phyloP scores from a whole-genome alignment of 164 flowering plant genomes.

The Chloranthus sessilifolius region DNA sequence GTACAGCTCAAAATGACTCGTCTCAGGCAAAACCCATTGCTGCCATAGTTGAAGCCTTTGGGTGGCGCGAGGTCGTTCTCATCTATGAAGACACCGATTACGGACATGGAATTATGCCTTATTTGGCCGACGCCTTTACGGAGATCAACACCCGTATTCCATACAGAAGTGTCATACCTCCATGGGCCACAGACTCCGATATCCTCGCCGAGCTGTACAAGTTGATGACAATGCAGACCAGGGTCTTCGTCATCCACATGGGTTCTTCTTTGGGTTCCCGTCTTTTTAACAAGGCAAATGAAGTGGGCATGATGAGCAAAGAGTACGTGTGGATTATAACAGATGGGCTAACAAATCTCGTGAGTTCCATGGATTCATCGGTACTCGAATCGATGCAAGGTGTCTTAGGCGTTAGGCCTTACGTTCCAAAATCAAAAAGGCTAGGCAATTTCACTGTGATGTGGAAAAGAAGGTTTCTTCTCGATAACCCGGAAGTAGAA shows the following conservation, averaged over 20 bases:
- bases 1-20: slow-evolving; percentile 14
- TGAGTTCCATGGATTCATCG: slow-evolving; percentile 13
- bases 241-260: slow-evolving; percentile 17
- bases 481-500: background rate
- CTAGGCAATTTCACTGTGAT: slow-evolving; percentile 7
- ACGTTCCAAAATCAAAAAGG: slow-evolving; percentile 10
- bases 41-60: slow-evolving; percentile 9
- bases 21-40: slow-evolving; percentile 22
- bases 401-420: slow-evolving; percentile 14
- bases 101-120: slow-evolving; percentile 19
- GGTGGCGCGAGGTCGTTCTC: slow-evolving; percentile 17
- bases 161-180: slow-evolving; percentile 3
- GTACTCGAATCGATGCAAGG: slow-evolving; percentile 20
- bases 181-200: background rate
- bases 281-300: slow-evolving; percentile 1
- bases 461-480: slow-evolving; percentile 7
- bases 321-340: slow-evolving; percentile 17
- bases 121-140: slow-evolving; percentile 12
- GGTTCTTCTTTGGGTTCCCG: slow-evolving; percentile 1
- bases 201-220: slow-evolving; percentile 2
- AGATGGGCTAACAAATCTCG: slow-evolving; percentile 9
- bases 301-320: slow-evolving; percentile 12
- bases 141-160: background rate
- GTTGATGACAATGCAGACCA: slow-evolving; percentile 9
- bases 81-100: slow-evolving; percentile 19